Conservation (phyloP, 352 stramenopile species). For the Phytophthora melonis region DNA sequence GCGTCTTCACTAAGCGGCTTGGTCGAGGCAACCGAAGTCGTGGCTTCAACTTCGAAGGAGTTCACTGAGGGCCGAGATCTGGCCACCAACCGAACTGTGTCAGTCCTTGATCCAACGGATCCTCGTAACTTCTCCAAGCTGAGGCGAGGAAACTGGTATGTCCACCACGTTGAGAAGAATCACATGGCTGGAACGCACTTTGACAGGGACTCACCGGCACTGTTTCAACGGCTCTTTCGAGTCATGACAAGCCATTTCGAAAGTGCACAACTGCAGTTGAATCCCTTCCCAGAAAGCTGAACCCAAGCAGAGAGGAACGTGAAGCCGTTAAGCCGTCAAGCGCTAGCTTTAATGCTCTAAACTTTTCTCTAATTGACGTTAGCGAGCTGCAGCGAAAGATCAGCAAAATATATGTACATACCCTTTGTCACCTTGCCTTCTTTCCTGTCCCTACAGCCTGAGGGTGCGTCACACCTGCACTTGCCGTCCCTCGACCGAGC, state of each 20-base stretch:
- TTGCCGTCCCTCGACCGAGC: constrained; percentile 29
- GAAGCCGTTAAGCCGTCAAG: constrained; percentile 16
- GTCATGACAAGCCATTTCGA: constrained; percentile 63
- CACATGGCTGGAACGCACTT: constrained; percentile 76
- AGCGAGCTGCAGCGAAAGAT: constrained; percentile 31
- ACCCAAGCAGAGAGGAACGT: constrained; percentile 1
- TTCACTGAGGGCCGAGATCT: no score
- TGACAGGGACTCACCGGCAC: constrained; percentile 57
- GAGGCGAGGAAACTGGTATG: constrained; percentile 56
- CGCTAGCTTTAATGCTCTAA: constrained; percentile 29
- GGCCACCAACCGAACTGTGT: constrained; percentile 12
- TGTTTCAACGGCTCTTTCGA: constrained; percentile 73
- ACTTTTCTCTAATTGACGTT: constrained; percentile 39
- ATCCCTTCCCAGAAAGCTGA: constrained; percentile 1
- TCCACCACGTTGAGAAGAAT: constrained; percentile 74
- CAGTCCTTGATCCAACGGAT: constrained; percentile 30
- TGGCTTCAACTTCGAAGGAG: not conserved
- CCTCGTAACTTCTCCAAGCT: constrained; percentile 21
- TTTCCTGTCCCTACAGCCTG: constrained; percentile 33
- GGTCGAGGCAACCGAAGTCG: not conserved
- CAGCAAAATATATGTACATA: constrained; percentile 50
- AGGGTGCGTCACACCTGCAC: constrained; percentile 25
- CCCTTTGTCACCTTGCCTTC: constrained; percentile 37
- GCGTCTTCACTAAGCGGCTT: constrained; percentile 25
- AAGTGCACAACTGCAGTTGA: not conserved